phyloP scores from a whole-genome alignment of 139 green algal species.

The Micractinium sp. region DNA sequence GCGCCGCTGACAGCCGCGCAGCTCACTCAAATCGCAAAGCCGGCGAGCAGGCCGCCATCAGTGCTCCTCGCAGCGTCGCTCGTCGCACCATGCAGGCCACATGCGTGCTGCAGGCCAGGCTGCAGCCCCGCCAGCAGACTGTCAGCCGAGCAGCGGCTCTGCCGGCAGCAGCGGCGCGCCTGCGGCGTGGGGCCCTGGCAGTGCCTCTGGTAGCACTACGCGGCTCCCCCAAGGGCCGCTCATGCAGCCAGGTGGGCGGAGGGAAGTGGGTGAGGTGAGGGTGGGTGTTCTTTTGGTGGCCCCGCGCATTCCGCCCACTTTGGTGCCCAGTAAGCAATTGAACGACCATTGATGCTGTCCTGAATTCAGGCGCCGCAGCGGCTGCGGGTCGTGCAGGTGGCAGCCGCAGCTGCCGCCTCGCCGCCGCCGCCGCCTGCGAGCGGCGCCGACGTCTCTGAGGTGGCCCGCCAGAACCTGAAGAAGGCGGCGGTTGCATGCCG shows the following conservation, averaged over 20 bases:
- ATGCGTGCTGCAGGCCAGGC: neutral
- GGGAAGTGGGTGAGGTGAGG: no score
- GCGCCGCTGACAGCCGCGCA: neutral
- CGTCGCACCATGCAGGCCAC: neutral
- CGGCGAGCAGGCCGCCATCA: neutral
- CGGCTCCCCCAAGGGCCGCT: no score
- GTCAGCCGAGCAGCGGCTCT: neutral
- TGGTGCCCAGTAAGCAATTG: no score
- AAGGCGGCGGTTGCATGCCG: constrained; percentile 49
- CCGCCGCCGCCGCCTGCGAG: neutral
- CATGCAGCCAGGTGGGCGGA: no score
- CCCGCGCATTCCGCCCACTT: no score
- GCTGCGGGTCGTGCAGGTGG: no score
- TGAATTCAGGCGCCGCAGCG: no score
- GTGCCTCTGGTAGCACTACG: neutral
- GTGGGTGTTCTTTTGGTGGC: no score
- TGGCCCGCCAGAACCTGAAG: constrained; percentile 49
- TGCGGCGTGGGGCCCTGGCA: neutral
- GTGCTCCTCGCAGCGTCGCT: neutral
- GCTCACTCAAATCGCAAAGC: neutral
- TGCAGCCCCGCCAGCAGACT: neutral
- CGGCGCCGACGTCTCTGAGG: constrained; percentile 41
- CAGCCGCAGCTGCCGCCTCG: neutral
- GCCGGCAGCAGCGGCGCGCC: neutral
- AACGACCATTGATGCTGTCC: no score